Evolutionary conservation across 495 filamentous ascomycete species (phyloP), one percentile per base, ranked within the genome.

Genomic region (Lasiosphaeria miniovina): DNA sequence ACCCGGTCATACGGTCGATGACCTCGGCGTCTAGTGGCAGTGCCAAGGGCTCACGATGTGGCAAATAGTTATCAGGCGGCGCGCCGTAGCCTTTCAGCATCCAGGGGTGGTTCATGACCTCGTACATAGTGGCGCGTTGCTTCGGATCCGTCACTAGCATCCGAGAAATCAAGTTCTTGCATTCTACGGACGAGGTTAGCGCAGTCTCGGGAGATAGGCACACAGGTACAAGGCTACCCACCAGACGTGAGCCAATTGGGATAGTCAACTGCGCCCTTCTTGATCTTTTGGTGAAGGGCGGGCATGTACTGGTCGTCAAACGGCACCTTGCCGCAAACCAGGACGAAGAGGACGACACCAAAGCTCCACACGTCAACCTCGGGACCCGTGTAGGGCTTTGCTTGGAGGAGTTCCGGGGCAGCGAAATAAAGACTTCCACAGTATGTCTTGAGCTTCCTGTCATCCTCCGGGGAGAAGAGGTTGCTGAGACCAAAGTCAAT

Each of bases 221-320:
- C 4, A 40, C 48, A 58, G 33, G 5, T 43, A 49, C 36, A 31
- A 46, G 9, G 36, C 24, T 6, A 75, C 88, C 67, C 80, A 94
- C 94, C 94, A 66, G 86, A 78, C 36, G 91, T 90, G 36, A 99
- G 84, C 81, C 95, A 97, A 52, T 85, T 88, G 14, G 95, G 94
- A 72, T 97, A 99, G 70, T 99, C 94, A 24, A 99, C 95, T 17
- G 87, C 76, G 45, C 94, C 94, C 68, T 95, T 94, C 77, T 99
- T 99, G 72, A 99, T 99, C 80, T 99, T 98, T 34, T 92, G 93
- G 78, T 99, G 94, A 51, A 99, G 79, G 61, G 96, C 91, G 33
- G 93, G 94, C 94, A 98, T 98, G 76, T 92, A 96, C 74, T 99
- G 94, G 66, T 99, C 94, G 69, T 99, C 94, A 69, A 99, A 99